A percentile compares a stretch with the other conserved stretches of the same genome.
Conservation (phyloP, 805 yeast genomes). For the Monosporozyma siamensis region DNA sequence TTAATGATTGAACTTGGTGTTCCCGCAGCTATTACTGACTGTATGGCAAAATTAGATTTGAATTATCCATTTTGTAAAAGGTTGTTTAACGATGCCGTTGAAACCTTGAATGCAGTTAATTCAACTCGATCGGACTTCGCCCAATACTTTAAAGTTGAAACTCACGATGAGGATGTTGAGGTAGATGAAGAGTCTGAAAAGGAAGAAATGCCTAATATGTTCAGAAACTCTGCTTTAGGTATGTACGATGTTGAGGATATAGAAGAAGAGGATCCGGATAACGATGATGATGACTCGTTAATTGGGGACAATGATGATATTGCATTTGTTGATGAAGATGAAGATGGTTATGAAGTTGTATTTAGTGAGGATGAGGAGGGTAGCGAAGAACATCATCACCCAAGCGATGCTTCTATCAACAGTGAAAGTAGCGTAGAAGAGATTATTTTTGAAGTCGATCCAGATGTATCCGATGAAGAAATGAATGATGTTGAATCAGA, state of each 20-base stretch:
- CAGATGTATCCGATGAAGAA: conserved; percentile 21
- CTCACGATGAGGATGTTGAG: conserved; percentile 47
- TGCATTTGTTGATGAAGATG: conserved; percentile 31
- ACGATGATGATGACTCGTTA: conserved; percentile 41
- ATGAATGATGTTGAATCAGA: conserved; percentile 24
- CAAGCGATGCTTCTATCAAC: not conserved
- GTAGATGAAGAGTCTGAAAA: conserved; percentile 51
- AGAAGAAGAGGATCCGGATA: conserved; percentile 54
- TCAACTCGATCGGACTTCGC: conserved; percentile 48
- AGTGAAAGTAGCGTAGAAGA: not conserved
- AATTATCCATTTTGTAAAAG: conserved; percentile 60
- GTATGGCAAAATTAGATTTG: conserved; percentile 59
- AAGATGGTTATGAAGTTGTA: conserved; percentile 29
- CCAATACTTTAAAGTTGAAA: conserved; percentile 48
- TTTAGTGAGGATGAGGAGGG: conserved; percentile 27
- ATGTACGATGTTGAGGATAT: conserved; percentile 82
- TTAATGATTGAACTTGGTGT: conserved; percentile 61
- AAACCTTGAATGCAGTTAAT: conserved; percentile 50
- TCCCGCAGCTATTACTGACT: conserved; percentile 45
- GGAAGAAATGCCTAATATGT: conserved; percentile 75
- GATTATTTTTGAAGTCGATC: conserved; percentile 16
- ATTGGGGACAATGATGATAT: conserved; percentile 36
- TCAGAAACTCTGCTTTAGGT: conserved; percentile 83
- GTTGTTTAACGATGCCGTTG: conserved; percentile 49
- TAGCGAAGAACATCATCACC: conserved; percentile 18